Evolutionary conservation across 768 basidiomycete genomes (phyloP), one percentile per base, ranked within the genome.

Genomic region (Tephrocybe sp.): DNA sequence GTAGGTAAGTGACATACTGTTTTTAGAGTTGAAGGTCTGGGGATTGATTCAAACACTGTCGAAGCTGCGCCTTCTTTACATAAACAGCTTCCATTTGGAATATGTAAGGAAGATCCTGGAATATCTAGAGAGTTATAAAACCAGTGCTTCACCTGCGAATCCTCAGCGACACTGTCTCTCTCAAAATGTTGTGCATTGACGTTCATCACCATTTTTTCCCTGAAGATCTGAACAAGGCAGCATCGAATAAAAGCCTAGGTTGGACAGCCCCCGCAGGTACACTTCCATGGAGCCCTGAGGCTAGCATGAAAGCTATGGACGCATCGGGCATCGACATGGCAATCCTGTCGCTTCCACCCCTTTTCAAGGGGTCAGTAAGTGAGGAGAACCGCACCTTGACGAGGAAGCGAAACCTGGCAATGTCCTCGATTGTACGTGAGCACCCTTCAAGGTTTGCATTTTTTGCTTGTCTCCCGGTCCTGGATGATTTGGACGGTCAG

Each of bases 131-230:
- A 26, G 26, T 38, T 38, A 17, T 14, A n/a, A 14, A 38, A 2
- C 2, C 36, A 14, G 13, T 16, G 14, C 10, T 38, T 8, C 6
- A n/a, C 36, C 13, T 14, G 36, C 36, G 14, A 38, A 14, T 38
- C 7, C 17, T 16, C 26, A 30, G 2, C 36, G 17, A 11, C 12
- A 13, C 22, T 16, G 19, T 16, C 7, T 4, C 8, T 12, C 30
- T 47, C 19, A 11, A 19, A 19, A 60, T 60, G 57, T 40, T 55
- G 26, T 56, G 72, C 54, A 72, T 91, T 58, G 88, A 91, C 63
- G 67, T 89, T n/a, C 88, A 91, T 60, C 88, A 89, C 66, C 88
- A 90, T 60, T 80, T 80, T 61, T 88, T 89, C 59, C 76, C 84
- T 2, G 62, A 74, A 13, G 70, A 74, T 41, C 65, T 82, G 40